Base-by-base conservation (phyloP, 345 rosid genomes). In the Populus davidiana region DNA sequence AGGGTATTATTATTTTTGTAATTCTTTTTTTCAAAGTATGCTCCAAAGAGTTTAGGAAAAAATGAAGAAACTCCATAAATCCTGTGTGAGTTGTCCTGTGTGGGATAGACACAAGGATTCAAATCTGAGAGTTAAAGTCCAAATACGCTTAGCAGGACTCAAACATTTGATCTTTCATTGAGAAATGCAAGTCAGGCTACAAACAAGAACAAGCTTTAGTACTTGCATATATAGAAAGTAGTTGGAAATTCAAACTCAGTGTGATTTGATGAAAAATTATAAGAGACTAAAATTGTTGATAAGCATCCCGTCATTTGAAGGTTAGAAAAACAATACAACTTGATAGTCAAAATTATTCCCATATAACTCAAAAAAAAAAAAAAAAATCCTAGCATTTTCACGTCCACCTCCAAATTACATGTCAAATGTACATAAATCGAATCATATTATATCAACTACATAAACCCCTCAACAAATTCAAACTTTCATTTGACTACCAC, bases 391-490 rank as follows among this genome's bases (percentile, higher is more conserved):
- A 10, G 63, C 63, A 59, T 25, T 14, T 49, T 49, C 35, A 47
- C 10, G 25, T 35, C 72, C 7, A 75, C n/a, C 56, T 61, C 20
- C 27, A 64, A 47, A 75, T 52, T 67, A 43, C 5, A 13, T 23
- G 29, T 50, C 35, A 36, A 67, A 75, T 35, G 36, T 49, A 49
- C 35, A 39, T 8, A 14, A 9, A 66, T 68, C 35, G 8, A 75
- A 75, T 49, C 72, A 75, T 67, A 23, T 38, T 14, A 68, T 25
- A n/a, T 41, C 49, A 76, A 50, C 36, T 36, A 67, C 61, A n/a
- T 27, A 47, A 23, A 68, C 63, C 29, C 54, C 66, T 23, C 23
- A 25, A 25, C 29, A 52, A 64, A 74, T 64, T 31, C 62, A 74
- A 62, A 39, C 69, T 41, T 63, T 56, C 7, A 38, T 47, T 31